Percentiles rank a stretch among this genome's conserved stretches.
phyloP scores from a whole-genome alignment of 345 rosid genomes.

The Eucalyptus marginata region DNA sequence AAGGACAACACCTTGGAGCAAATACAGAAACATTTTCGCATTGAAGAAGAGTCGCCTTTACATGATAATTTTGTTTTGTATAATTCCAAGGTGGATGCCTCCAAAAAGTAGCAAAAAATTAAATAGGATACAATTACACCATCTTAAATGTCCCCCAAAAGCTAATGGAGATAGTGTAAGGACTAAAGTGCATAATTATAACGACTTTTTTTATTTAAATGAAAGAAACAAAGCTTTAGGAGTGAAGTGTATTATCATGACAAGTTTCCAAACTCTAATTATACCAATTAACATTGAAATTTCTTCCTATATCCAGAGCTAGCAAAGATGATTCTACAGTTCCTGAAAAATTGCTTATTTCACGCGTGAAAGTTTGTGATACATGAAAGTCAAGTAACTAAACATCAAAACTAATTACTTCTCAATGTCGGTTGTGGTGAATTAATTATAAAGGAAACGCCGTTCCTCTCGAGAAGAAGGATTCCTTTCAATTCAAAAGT shows the following conservation, averaged over 20 bases:
- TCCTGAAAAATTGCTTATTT: not conserved
- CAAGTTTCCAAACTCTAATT: not conserved
- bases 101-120: too few species aligned
- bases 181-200: too few species aligned
- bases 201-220: not conserved
- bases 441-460: not conserved
- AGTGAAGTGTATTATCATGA: not conserved
- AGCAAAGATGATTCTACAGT: not conserved
- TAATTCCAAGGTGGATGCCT: too few species aligned
- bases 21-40: too few species aligned
- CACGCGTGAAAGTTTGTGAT: not conserved
- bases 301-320: not conserved
- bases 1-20: too few species aligned
- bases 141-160: too few species aligned
- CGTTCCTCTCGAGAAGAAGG: not conserved
- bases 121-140: too few species aligned
- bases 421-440: not conserved
- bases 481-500: not conserved
- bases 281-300: not conserved
- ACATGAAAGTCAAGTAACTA: not conserved
- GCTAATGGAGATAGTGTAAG: too few species aligned
- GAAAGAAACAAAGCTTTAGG: not conserved
- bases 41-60: too few species aligned
- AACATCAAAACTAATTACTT: not conserved
- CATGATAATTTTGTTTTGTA: too few species aligned